Evolutionary conservation across 768 basidiomycete genomes (phyloP), one percentile per base, ranked within the genome.

Genomic region (Hemileccinum impolitum): DNA sequence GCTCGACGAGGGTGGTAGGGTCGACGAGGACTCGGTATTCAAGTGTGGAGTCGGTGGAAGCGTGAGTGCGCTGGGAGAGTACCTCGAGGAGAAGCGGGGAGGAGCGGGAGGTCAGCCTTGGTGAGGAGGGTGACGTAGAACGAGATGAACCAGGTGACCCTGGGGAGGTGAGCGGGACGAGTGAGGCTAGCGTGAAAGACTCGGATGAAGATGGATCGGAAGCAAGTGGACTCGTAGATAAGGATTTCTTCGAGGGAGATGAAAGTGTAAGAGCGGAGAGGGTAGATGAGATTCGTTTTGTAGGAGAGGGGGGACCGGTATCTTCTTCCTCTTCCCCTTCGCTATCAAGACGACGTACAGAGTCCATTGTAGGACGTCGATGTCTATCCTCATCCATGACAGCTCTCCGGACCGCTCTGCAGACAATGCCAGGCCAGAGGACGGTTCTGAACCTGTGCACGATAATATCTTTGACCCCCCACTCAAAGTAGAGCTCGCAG

Each of bases 401-500:
- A 2, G 73, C 76, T 7, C 85, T 76, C n/a, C 90, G 76, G 23
- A 94, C 68, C 21, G 84, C 81, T 32, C 89, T 77, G 44, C 89
- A 71, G 8, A 89, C 76, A 11, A 82, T 79, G 0, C 84, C 81
- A 14, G 81, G 82, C 87, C 92, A 96, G 15, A 94, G 76, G 4
- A 91, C 78, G 0, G 82, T 88, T 60, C 88, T 75, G 61, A 94
- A 93, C 11, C 90, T 83, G 55, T 90, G 90, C 55, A 89, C 77
- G 47, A 95, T 90, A 3, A 82, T 74, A 41, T 90, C 86, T 57
- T 76, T 84, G 43, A 90, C 84, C 0, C 93, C 93, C 93, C 93
- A 96, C 62, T 94, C 93, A 53, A 95, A 95, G 63, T 84, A 87
- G 40, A 84, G 75, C 66, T 96, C 94, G 70, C 92, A 94, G 3